Evolutionary conservation across 192 early-diverging fungal species (phyloP).

Genomic region (Funneliformis mosseae): DNA sequence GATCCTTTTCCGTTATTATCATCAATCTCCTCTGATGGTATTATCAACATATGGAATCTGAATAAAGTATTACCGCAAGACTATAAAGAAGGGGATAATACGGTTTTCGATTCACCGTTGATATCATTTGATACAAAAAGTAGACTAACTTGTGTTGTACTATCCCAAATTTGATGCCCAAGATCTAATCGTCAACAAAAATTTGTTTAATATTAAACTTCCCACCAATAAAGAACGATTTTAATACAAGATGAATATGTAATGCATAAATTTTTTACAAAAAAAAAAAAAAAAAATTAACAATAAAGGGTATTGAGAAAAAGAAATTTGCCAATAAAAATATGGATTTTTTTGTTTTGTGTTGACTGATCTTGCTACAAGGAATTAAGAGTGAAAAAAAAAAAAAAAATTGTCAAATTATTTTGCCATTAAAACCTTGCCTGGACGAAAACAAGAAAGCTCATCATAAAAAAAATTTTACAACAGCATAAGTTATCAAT

Average conservation of each 20-base stretch:
- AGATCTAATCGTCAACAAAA: neutral
- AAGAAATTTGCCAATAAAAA: neutral
- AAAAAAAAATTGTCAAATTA: neutral
- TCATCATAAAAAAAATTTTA: neutral
- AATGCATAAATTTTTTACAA: too few species aligned
- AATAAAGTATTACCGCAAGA: constrained; percentile 38
- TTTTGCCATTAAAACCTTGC: neutral
- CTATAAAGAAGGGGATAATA: constrained; percentile 40
- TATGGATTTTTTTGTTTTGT: neutral
- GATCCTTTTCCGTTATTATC: constrained; percentile 45
- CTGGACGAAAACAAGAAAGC: neutral
- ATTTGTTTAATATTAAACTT: neutral
- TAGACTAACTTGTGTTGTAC: constrained; percentile 54
- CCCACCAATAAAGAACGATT: neutral
- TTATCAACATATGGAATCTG: constrained; percentile 71
- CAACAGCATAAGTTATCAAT: neutral
- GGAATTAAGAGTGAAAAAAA: too few species aligned
- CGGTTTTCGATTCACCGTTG: constrained; percentile 40
- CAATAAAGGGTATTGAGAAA: too few species aligned
- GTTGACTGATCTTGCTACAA: neutral
- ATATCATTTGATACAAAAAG: constrained; percentile 61
- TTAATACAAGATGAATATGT: neutral
- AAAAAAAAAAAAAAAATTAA: too few species aligned
- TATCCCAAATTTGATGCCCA: constrained; percentile 9
- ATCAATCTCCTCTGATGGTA: constrained; percentile 74